phyloP scores from a whole-genome alignment of 495 filamentous ascomycete genomes.

The Amorphotheca resinae region DNA sequence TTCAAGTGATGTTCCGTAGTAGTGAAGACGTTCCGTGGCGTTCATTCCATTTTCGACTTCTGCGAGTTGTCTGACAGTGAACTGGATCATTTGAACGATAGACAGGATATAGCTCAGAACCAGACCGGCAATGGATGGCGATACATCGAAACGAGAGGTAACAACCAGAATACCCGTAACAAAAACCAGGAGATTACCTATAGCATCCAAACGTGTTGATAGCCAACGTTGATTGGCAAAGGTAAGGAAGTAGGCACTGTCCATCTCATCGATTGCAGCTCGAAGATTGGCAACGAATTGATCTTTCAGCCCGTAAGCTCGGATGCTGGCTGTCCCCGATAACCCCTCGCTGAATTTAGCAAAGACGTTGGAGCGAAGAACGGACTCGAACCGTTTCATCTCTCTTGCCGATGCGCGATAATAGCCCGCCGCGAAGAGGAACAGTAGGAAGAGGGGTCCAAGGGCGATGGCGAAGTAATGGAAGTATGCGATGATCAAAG shows the following conservation, averaged over 20 bases:
- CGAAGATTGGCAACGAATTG: slow-evolving; percentile 59
- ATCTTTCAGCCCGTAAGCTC: slow-evolving; percentile 71
- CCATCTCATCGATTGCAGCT: slow-evolving; percentile 73
- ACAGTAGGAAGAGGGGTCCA: slow-evolving; percentile 65
- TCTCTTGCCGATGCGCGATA: slow-evolving; percentile 85
- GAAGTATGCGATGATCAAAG: slow-evolving; percentile 84
- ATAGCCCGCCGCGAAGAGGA: slow-evolving; percentile 74
- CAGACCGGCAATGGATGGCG: slow-evolving; percentile 72
- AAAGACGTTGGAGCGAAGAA: slow-evolving; percentile 77
- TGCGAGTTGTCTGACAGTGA: slow-evolving; percentile 84
- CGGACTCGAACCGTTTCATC: slow-evolving; percentile 85
- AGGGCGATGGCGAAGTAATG: slow-evolving; percentile 88
- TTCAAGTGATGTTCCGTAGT: slow-evolving; percentile 79
- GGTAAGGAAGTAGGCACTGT: slow-evolving; percentile 85
- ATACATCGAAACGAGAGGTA: slow-evolving; percentile 79
- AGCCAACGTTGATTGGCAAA: slow-evolving; percentile 93
- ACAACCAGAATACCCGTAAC: slow-evolving; percentile 83
- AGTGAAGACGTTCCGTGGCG: slow-evolving; percentile 82
- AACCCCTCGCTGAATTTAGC: slow-evolving; percentile 87
- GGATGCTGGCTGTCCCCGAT: slow-evolving; percentile 69
- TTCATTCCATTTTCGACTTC: slow-evolving; percentile 99
- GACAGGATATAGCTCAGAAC: slow-evolving; percentile 86
- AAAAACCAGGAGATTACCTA: slow-evolving; percentile 73
- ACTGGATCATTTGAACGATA: slow-evolving; percentile 94
- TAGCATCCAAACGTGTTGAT: slow-evolving; percentile 67